Base-by-base conservation (phyloP, 441 rosid genomes). In the Oxalis stricta region DNA sequence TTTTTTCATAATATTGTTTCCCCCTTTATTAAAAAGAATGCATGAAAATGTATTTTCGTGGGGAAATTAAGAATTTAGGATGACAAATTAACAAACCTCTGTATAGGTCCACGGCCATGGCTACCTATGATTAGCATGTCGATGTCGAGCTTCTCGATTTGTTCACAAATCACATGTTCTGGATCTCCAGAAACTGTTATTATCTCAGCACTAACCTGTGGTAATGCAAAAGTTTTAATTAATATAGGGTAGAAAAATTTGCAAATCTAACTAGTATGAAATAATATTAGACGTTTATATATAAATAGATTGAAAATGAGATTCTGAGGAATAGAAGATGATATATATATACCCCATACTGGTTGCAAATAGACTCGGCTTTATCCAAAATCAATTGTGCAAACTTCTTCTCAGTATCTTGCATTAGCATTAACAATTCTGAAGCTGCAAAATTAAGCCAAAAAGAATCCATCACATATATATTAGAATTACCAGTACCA, bases 61-160 rank as follows among this genome's bases (percentile, higher is more conserved):
- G n/a, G n/a, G n/a, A n/a, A n/a, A n/a, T n/a, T n/a, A n/a, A n/a
- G n/a, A n/a, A n/a, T n/a, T n/a, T n/a, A n/a, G n/a, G n/a, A n/a
- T n/a, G n/a, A n/a, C n/a, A n/a, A n/a, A n/a, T n/a, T n/a, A 11
- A 48, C 76, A 30, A 41, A 86, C 96, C 92, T 80, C 60, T 64
- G 51, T 31, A 80, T 49, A 22, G 73, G 45, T 42, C 94, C 81
- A 42, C 76, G 73, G 31, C 81, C 63, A 48, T 76, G 53, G 50
- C 86, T 80, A 11, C 96, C 94, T 38, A 87, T 20, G 0, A 78
- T 22, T 35, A 68, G 92, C 36, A 83, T 58, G 18, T 71, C 43
- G 56, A 70, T 56, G 12, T 71, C 61, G 20, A 59, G 71, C 71
- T 80, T 76, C 40, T 80, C 84, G 7, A 48, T 82, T 19, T 71